These are phyloP conservation scores for Barnettozyma pratensis DNA, from an alignment of 805 yeast genomes.

Conservation along the genomic window DNA sequence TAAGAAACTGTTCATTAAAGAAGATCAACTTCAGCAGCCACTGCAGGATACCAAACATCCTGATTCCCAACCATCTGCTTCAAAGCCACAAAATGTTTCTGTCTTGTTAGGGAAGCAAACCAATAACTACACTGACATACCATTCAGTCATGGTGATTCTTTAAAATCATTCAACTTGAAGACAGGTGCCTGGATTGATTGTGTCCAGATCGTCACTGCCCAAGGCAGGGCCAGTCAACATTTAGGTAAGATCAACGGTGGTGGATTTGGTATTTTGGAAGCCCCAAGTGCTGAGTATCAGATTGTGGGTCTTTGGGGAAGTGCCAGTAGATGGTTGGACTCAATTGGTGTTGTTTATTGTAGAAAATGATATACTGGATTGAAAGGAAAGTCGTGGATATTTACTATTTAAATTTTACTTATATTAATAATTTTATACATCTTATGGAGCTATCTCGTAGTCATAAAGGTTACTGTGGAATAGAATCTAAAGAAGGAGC, in stretches of 20 bases:
- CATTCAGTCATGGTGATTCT: constrained; percentile 51
- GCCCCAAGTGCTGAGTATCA: constrained; percentile 54
- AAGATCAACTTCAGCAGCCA: not conserved
- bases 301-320: constrained; percentile 71
- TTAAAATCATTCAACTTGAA: constrained; percentile 59
- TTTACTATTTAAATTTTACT: no score
- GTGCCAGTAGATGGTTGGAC: constrained; percentile 63
- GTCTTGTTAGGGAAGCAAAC: constrained; percentile 50
- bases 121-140: constrained; percentile 48
- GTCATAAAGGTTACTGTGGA: no score
- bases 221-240: constrained; percentile 47
- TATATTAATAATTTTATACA: no score
- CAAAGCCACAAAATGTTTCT: not conserved
- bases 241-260: constrained; percentile 70
- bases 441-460: no score
- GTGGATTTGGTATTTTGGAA: constrained; percentile 49
- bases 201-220: constrained; percentile 63
- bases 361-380: constrained; percentile 4
- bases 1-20: constrained; percentile 11
- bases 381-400: no score
- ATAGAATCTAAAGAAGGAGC: no score
- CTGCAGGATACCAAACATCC: not conserved
- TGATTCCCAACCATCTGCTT: not conserved
- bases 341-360: constrained; percentile 67
- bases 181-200: constrained; percentile 89